Percentiles rank a stretch among this genome's conserved stretches.
Conservation (phyloP, 1,284 basidiomycete genomes). For the Trichosporon asahii region DNA sequence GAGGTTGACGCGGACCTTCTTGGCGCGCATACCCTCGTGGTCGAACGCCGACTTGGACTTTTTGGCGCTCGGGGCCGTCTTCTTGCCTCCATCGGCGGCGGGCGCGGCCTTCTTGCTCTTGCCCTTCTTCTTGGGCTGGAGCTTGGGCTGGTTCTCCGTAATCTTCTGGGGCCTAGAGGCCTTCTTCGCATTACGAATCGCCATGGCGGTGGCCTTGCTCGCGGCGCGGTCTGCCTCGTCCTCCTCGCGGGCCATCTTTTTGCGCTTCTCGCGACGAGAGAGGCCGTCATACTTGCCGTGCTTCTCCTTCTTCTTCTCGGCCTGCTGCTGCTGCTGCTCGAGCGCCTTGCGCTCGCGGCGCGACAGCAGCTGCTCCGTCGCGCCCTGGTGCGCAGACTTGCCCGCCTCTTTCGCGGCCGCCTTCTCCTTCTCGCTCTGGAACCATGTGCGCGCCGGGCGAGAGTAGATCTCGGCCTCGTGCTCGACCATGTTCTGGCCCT, state of each 20-base stretch:
- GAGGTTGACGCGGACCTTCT: slow-evolving; percentile 41
- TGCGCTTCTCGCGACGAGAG: slow-evolving; percentile 74
- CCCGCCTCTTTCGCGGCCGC: slow-evolving; percentile 68
- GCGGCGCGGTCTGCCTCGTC: slow-evolving; percentile 62
- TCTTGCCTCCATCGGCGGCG: slow-evolving; percentile 15
- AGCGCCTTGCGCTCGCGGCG: slow-evolving; percentile 45
- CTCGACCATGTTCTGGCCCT: slow-evolving; percentile 93
- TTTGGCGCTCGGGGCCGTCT: slow-evolving; percentile 12
- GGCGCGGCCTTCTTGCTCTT: slow-evolving; percentile 24
- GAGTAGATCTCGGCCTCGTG: slow-evolving; percentile 93
- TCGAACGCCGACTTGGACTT: slow-evolving; percentile 38
- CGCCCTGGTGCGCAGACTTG: slow-evolving; percentile 61
- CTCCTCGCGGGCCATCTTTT: slow-evolving; percentile 78
- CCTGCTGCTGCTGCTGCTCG: neutral
- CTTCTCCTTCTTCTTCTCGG: slow-evolving; percentile 60
- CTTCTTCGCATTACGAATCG: slow-evolving; percentile 83
- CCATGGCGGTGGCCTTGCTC: slow-evolving; percentile 61
- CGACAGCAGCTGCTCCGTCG: slow-evolving; percentile 37
- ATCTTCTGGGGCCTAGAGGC: slow-evolving; percentile 61
- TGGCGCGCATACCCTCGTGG: slow-evolving; percentile 48
- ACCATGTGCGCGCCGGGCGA: slow-evolving; percentile 94
- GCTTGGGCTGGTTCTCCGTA: slow-evolving; percentile 31
- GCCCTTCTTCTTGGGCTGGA: slow-evolving; percentile 21
- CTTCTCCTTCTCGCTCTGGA: slow-evolving; percentile 87
- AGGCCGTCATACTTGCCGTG: slow-evolving; percentile 79